Percentiles rank a stretch among this genome's conserved stretches.
These are phyloP conservation scores for Paraphaeosphaeria minitans DNA, from an alignment of 2,329 filamentous ascomycete genomes.

Conservation along the genomic window DNA sequence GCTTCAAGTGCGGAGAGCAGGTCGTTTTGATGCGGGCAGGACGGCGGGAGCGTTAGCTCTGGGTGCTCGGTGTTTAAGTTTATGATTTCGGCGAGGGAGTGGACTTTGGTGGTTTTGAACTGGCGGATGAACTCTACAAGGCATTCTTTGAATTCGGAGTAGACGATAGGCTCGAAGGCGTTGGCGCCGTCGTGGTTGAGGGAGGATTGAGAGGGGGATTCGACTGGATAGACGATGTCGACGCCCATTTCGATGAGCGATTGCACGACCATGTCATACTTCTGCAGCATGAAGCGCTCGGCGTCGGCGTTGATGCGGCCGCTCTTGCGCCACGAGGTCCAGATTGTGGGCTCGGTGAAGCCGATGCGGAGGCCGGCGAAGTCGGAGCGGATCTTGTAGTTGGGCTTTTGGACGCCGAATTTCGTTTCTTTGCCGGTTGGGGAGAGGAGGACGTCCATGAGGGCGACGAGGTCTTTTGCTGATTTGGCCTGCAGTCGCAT, in stretches of 20 bases:
- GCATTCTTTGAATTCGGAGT: slow-evolving; percentile 43
- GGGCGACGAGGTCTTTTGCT: slow-evolving; percentile 42
- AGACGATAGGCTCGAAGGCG: slow-evolving; percentile 45
- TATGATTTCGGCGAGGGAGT: slow-evolving; percentile 45
- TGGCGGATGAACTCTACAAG: slow-evolving; percentile 42
- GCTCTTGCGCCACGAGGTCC: slow-evolving; percentile 42
- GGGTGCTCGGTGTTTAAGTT: slow-evolving; percentile 46
- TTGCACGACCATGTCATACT: slow-evolving; percentile 44
- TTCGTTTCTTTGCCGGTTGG: slow-evolving; percentile 36
- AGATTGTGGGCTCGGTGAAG: slow-evolving; percentile 44
- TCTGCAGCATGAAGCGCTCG: slow-evolving; percentile 45
- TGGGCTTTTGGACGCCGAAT: slow-evolving; percentile 25
- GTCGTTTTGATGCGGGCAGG: slow-evolving; percentile 43
- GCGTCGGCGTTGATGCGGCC: slow-evolving; percentile 43
- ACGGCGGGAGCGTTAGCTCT: slow-evolving; percentile 40
- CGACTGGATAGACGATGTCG: slow-evolving; percentile 42
- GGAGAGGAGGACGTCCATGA: slow-evolving; percentile 41
- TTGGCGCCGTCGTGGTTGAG: slow-evolving; percentile 40
- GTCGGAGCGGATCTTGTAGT: slow-evolving; percentile 40
- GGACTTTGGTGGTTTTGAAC: slow-evolving; percentile 43
- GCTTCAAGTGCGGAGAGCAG: slow-evolving; percentile 41
- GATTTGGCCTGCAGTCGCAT: slow-evolving; percentile 35
- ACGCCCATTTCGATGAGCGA: slow-evolving; percentile 45
- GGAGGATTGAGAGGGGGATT: slow-evolving; percentile 35
- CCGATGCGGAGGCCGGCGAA: slow-evolving; percentile 41